Base-by-base conservation (phyloP, 495 filamentous ascomycete genomes). In the Sporormia fimetaria region DNA sequence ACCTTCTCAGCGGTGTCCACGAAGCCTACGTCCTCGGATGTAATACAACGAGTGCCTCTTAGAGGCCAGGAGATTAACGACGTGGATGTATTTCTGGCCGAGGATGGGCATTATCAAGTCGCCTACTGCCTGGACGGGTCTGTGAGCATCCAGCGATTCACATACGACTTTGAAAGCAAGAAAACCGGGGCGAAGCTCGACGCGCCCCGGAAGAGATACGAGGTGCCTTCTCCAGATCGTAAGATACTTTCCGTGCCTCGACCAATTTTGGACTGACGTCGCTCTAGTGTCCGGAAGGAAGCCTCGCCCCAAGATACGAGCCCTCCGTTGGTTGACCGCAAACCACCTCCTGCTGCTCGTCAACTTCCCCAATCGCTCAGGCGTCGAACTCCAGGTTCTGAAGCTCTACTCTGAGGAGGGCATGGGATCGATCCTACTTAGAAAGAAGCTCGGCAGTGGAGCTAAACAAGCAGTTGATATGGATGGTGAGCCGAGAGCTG, bases 51-150 rank as follows among this genome's bases (percentile, higher is more conserved):
- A 30, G 72, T 94, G 31, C 65, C 74, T n/a, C 66, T 80, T 6
- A 69, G 61, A 39, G 64, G 65, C 22, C 66, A 77, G 51, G 86
- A 95, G 63, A 83, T 79, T 16, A 79, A 75, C 57, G 90, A 95
- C 63, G 51, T 92, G 32, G 87, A 93, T 57, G 72, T 92, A 22
- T 64, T 74, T 15, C 73, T 75, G 46, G 55, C 66, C 10, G 67
- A 65, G 21, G 60, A 67, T 15, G 71, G 71, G 16, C 70, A 69
- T 25, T 87, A 81, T 57, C 67, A 76, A 21, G 64, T 86, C 34
- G 79, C 78, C 3, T 95, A 90, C 61, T 92, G 83, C 52, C 81
- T 83, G 38, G 78, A 80, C 36, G 65, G 78, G 54, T 76, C 90
- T 43, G 70, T 98, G 26, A 82, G 63, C 57, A 56, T 71, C 17